Percentiles rank a stretch among this genome's conserved stretches.
Evolutionary conservation across 257 asterid genomes (phyloP).

Genomic region (Agastache rugosa): DNA sequence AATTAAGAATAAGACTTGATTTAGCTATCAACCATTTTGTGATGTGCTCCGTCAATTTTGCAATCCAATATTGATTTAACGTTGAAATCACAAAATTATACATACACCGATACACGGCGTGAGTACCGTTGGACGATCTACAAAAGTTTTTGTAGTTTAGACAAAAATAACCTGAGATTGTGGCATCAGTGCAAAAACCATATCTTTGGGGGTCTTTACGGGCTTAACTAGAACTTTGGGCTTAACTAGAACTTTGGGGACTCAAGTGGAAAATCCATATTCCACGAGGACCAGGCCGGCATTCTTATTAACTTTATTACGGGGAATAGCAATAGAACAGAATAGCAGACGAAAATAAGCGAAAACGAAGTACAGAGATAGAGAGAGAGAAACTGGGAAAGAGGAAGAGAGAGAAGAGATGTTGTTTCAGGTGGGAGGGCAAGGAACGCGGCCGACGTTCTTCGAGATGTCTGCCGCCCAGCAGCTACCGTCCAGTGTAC

Average conservation of each 20-base stretch:
- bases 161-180: too few species aligned
- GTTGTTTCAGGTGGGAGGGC: conserved; percentile 99
- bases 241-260: conserved; percentile 7
- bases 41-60: too few species aligned
- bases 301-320: conserved; percentile 7
- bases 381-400: conserved; percentile 15
- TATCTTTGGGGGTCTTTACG: not conserved
- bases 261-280: conserved; percentile 8
- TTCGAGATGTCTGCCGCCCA: conserved; percentile 99
- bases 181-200: not conserved
- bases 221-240: not conserved
- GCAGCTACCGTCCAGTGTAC: conserved; percentile 97
- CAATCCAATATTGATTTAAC: too few species aligned
- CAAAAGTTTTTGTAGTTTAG: too few species aligned
- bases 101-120: too few species aligned
- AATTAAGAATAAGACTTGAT: too few species aligned
- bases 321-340: conserved; percentile 34
- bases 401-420: conserved; percentile 44
- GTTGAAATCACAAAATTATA: too few species aligned
- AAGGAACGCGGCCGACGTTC: conserved; percentile 98
- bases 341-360: conserved; percentile 33
- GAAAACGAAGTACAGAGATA: conserved; percentile 31
- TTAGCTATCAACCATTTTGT: too few species aligned
- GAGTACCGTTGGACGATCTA: too few species aligned
- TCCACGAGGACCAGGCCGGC: conserved; percentile 19